phyloP scores from a whole-genome alignment of 1,139 yeast species.

The Sugiyamaella novakii region DNA sequence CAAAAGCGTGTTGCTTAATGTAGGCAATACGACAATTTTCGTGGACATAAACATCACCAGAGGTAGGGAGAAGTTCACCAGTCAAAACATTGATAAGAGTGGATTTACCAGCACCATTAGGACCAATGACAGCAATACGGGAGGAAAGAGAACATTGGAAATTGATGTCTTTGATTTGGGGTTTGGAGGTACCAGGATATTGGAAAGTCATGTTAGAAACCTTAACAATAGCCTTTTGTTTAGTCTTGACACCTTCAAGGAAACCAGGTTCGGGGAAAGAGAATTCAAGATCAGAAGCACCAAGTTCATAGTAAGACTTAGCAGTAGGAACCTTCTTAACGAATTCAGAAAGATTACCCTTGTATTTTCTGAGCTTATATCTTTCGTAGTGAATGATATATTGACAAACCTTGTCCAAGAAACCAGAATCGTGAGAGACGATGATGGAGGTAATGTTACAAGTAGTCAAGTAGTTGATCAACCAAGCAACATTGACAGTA shows the following conservation, averaged over 20 bases:
- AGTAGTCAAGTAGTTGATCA: constrained; percentile 96
- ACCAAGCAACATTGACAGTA: constrained; percentile 99
- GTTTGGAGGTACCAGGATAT: constrained; percentile 97
- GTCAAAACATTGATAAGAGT: constrained; percentile 97
- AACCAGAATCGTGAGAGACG: constrained; percentile 99
- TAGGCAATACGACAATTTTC: constrained; percentile 99
- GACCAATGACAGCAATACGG: constrained; percentile 99
- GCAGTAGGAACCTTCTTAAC: constrained; percentile 99
- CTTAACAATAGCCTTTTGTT: constrained; percentile 99
- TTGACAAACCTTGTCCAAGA: constrained; percentile 96
- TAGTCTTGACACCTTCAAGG: constrained; percentile 99
- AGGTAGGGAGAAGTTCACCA: constrained; percentile 98
- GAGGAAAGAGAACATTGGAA: constrained; percentile 99
- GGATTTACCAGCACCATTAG: constrained; percentile 99
- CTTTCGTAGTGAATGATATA: constrained; percentile 99
- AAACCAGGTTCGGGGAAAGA: constrained; percentile 99
- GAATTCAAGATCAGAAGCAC: constrained; percentile 96
- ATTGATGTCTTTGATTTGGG: constrained; percentile 85
- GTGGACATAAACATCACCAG: constrained; percentile 98
- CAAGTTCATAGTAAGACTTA: constrained; percentile 96
- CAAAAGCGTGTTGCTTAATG: constrained; percentile 99
- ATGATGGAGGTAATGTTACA: constrained; percentile 98
- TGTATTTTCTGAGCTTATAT: constrained; percentile 98
- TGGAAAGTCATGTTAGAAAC: constrained; percentile 96
- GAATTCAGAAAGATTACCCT: constrained; percentile 98